Conservation (phyloP, 176 grass and related monocot genomes). For the Melocanna baccifera region DNA sequence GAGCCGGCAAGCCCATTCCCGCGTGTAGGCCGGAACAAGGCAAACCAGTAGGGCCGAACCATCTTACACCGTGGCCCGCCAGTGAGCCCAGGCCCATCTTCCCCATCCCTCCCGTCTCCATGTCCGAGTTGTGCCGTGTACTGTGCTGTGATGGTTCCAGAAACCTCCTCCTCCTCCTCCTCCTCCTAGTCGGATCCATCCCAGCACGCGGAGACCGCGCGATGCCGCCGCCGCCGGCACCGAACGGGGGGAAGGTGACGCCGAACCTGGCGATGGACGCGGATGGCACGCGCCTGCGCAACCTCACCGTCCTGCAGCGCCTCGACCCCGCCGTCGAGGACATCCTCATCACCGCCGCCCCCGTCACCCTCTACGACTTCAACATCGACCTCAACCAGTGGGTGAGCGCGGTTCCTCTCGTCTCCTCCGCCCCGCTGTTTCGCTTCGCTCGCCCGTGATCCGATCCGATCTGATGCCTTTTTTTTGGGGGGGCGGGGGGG, state of each 20-base stretch:
- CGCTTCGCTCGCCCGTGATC: background rate
- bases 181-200: background rate
- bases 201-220: background rate
- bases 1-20: background rate
- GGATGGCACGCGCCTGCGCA: constrained; percentile 65
- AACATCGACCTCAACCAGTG: constrained; percentile 86
- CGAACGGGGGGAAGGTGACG: constrained; percentile 63
- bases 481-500: background rate
- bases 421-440: background rate
- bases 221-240: constrained; percentile 36
- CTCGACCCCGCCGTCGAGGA: constrained; percentile 93
- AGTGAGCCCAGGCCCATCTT: background rate
- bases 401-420: constrained; percentile 35
- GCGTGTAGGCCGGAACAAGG: background rate
- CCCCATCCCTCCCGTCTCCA: background rate
- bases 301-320: constrained; percentile 91
- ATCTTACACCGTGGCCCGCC: background rate
- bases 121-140: too few species aligned
- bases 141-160: background rate
- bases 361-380: constrained; percentile 96
- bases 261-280: constrained; percentile 70
- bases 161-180: background rate
- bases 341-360: constrained; percentile 85
- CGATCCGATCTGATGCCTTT: constrained; percentile 25
- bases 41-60: background rate